Evolutionary conservation across 2,329 filamentous ascomycete species (phyloP).

Genomic region (Venturiaceae sp.): DNA sequence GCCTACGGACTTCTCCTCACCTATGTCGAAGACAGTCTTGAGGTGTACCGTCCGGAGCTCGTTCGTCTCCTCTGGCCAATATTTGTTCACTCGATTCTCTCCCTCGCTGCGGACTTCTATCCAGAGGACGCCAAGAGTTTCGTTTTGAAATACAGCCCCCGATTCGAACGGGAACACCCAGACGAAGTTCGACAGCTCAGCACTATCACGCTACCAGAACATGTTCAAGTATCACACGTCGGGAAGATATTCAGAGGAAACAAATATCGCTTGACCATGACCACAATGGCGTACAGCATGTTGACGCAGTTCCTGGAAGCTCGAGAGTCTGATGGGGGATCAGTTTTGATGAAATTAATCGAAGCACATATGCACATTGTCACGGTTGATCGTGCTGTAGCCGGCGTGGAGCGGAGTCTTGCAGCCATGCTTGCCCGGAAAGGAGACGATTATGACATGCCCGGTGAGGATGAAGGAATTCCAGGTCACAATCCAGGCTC

Average conservation of each 20-base stretch:
- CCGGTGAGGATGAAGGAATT: conserved; percentile 59
- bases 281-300: conserved; percentile 70
- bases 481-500: conserved; percentile 58
- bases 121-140: conserved; percentile 64
- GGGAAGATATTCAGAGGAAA: conserved; percentile 74
- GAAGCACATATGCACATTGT: conserved; percentile 49
- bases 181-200: conserved; percentile 73
- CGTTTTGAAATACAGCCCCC: conserved; percentile 55
- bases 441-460: conserved; percentile 46
- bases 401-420: conserved; percentile 49
- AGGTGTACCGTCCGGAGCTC: conserved; percentile 93
- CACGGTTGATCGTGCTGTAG: conserved; percentile 45
- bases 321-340: conserved; percentile 73
- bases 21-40: conserved; percentile 87
- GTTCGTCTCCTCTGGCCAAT: conserved; percentile 83
- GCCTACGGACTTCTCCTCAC: conserved; percentile 62
- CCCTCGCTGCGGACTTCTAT: conserved; percentile 64
- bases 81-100: conserved; percentile 87
- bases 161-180: conserved; percentile 67
- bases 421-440: conserved; percentile 48
- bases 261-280: conserved; percentile 86
- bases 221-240: conserved; percentile 66
- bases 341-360: conserved; percentile 66
- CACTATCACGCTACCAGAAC: conserved; percentile 64
- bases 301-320: conserved; percentile 82